Conservation (phyloP, 345 rosid genomes). For the Physaria fendleri region DNA sequence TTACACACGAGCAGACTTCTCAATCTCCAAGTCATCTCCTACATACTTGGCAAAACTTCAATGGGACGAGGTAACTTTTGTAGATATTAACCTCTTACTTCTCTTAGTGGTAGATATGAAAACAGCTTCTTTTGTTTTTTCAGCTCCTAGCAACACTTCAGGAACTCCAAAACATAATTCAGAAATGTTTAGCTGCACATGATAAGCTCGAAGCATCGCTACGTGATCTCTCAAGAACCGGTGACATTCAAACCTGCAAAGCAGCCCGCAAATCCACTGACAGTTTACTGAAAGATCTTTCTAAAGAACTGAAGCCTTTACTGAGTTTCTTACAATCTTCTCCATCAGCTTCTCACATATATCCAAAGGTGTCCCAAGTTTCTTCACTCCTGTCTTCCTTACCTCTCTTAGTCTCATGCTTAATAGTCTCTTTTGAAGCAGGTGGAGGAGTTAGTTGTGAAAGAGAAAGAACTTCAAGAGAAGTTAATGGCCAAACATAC, state of each 20-base stretch:
- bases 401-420: constrained; percentile 2
- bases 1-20: constrained; percentile 70
- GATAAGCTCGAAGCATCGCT: constrained; percentile 85
- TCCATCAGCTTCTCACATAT: constrained; percentile 56
- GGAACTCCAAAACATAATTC: constrained; percentile 49
- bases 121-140: constrained; percentile 6
- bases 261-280: constrained; percentile 77
- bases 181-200: constrained; percentile 57
- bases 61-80: constrained; percentile 73
- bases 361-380: constrained; percentile 68
- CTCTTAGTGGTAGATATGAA: background rate
- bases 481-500: constrained; percentile 43
- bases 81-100: background rate
- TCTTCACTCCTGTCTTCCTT: background rate
- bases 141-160: constrained; percentile 78
- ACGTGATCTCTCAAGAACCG: constrained; percentile 84
- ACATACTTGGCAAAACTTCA: constrained; percentile 89
- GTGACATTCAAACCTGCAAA: constrained; percentile 91
- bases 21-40: constrained; percentile 91
- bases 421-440: constrained; percentile 10
- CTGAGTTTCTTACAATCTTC: constrained; percentile 63
- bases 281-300: constrained; percentile 61
- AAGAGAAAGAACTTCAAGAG: constrained; percentile 87
- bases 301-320: constrained; percentile 65
- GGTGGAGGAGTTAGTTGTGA: constrained; percentile 80